Conservation (phyloP, 2,329 filamentous ascomycete genomes). For the Aschersonia sp. region DNA sequence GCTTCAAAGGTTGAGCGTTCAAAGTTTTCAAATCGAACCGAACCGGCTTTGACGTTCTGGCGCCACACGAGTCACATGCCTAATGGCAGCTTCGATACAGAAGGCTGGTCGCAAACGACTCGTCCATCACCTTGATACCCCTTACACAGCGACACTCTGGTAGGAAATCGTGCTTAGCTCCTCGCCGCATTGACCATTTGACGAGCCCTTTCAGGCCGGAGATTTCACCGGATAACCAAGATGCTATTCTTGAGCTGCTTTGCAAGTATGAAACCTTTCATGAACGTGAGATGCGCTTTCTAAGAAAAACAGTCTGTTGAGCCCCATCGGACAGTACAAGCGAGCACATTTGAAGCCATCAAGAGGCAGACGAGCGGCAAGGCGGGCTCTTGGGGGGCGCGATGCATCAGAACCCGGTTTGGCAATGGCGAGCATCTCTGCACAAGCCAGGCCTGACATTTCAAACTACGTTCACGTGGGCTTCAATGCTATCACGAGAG, state of each 20-base stretch:
- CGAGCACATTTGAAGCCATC: conserved; percentile 37
- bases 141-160: no score
- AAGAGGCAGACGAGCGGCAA: conserved; percentile 41
- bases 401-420: conserved; percentile 9
- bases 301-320: conserved; percentile 36
- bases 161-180: no score
- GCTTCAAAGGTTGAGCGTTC: no score
- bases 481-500: conserved; percentile 46
- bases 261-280: conserved; percentile 37
- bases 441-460: conserved; percentile 32
- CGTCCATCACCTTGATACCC: no score
- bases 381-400: conserved; percentile 24
- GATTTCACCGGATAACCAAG: conserved; percentile 42
- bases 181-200: no score
- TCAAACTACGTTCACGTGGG: conserved; percentile 47
- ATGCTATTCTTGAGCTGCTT: conserved; percentile 50
- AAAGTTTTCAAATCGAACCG: no score
- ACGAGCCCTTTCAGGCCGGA: conserved; percentile 35
- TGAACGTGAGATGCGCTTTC: neutral
- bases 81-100: no score
- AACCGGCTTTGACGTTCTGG: no score
- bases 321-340: conserved; percentile 49
- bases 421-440: conserved; percentile 3
- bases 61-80: no score
- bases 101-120: no score